Percentiles rank a stretch among this genome's conserved stretches.
Conservation (phyloP, 1,284 basidiomycete species). For the Austroboletus rostrupii region DNA sequence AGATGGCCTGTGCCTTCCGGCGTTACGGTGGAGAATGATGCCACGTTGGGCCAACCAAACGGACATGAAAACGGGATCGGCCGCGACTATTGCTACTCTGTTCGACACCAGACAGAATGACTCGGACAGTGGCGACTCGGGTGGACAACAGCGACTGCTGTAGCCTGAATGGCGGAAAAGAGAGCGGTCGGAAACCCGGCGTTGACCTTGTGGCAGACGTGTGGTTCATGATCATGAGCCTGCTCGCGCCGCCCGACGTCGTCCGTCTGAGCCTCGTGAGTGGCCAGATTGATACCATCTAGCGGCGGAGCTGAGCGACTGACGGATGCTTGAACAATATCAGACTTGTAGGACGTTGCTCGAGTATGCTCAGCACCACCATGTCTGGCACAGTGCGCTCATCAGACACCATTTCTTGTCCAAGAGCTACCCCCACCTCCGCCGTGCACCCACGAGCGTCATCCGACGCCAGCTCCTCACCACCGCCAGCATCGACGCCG, state of each 20-base stretch:
- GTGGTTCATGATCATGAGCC: conserved; percentile 30
- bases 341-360: conserved; percentile 27
- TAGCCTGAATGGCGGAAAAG: background rate
- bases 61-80: conserved; percentile 7
- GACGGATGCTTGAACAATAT: too few species aligned
- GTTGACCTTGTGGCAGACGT: conserved; percentile 25
- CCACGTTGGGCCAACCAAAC: conserved; percentile 1
- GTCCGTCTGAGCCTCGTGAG: conserved; percentile 26
- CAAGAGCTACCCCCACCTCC: conserved; percentile 26
- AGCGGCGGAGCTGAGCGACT: background rate
- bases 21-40: conserved; percentile 20
- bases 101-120: background rate
- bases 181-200: background rate
- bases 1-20: conserved; percentile 12
- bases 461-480: conserved; percentile 25
- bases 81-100: background rate
- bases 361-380: conserved; percentile 21
- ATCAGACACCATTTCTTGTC: conserved; percentile 21
- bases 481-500: conserved; percentile 21
- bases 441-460: conserved; percentile 12
- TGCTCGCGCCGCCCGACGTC: conserved; percentile 25
- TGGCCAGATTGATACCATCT: background rate
- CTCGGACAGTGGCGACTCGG: background rate
- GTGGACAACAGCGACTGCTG: background rate
- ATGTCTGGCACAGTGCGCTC: conserved; percentile 27